Conservation (phyloP, 164 flowering plant species). For the Chloranthus sessilifolius region DNA sequence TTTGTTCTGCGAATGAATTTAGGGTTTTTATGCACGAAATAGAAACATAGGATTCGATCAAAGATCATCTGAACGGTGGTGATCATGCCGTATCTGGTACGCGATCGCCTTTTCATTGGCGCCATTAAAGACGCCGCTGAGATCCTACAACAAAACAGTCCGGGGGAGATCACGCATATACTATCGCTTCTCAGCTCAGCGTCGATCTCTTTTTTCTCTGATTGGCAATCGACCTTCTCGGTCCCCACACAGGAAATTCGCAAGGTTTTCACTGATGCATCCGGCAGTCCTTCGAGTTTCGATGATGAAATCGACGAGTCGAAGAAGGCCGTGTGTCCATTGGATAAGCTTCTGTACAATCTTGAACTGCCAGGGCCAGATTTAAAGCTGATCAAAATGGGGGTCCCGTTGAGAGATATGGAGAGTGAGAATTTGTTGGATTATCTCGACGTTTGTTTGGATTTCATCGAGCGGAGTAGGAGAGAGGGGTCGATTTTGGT, state of each 20-base stretch:
- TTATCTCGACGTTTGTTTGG: conserved; percentile 81
- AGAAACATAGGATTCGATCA: too few relatives aligned
- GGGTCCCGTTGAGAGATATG: conserved; percentile 80
- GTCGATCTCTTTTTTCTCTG: conserved; percentile 81
- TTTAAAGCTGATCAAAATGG: conserved; percentile 81
- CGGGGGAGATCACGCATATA: conserved; percentile 56
- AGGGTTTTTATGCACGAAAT: too few relatives aligned
- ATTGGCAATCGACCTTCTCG: conserved; percentile 54
- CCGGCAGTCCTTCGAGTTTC: conserved; percentile 17
- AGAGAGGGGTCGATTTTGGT: conserved; percentile 82
- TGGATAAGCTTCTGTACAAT: conserved; percentile 52
- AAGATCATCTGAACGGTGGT: too few relatives aligned
- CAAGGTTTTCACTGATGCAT: conserved; percentile 48
- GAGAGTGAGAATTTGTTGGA: conserved; percentile 85
- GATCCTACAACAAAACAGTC: conserved; percentile 50
- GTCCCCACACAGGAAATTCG: conserved; percentile 63
- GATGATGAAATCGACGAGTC: conserved; percentile 24
- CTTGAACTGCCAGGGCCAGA: conserved; percentile 82
- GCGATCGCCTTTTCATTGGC: conserved; percentile 77
- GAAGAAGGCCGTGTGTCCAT: conserved; percentile 24
- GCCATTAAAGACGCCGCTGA: conserved; percentile 71
- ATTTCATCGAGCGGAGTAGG: conserved; percentile 71
- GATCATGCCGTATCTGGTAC: conserved; percentile 67
- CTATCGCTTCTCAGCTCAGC: conserved; percentile 80
- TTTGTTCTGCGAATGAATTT: too few relatives aligned